A percentile compares a stretch with the other conserved stretches of the same genome.
These are phyloP conservation scores for Zalerion maritima DNA, from an alignment of 495 filamentous ascomycete species.

Conservation along the genomic window DNA sequence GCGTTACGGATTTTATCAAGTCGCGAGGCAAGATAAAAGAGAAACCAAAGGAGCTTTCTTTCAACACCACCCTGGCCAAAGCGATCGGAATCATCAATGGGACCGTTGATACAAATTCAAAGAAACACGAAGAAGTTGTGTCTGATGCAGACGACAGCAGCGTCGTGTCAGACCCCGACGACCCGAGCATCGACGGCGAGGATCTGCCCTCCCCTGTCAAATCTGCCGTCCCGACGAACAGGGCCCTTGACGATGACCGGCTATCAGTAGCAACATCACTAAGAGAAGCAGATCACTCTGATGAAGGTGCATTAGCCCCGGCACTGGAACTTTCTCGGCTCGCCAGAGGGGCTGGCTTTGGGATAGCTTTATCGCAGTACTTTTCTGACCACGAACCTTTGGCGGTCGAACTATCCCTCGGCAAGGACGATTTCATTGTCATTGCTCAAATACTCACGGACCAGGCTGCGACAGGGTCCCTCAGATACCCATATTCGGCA, in stretches of 20 bases:
- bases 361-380: conserved; percentile 31
- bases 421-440: conserved; percentile 38
- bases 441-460: conserved; percentile 48
- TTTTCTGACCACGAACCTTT: conserved; percentile 35
- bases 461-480: conserved; percentile 34
- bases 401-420: conserved; percentile 21
- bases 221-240: conserved; percentile 18
- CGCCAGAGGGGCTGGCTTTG: conserved; percentile 22
- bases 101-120: conserved; percentile 11
- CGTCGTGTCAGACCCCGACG: conserved; percentile 33
- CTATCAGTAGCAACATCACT: conserved; percentile 34
- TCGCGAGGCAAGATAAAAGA: conserved; percentile 20
- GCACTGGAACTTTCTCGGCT: conserved; percentile 24
- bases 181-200: conserved; percentile 28
- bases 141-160: conserved; percentile 33
- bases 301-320: conserved; percentile 19
- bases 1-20: conserved; percentile 25
- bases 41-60: conserved; percentile 22
- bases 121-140: conserved; percentile 17
- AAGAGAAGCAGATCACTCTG: conserved; percentile 27
- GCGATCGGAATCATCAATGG: too few relatives aligned
- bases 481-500: conserved; percentile 10
- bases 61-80: conserved; percentile 19
- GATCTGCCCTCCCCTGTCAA: conserved; percentile 30
- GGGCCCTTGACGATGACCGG: conserved; percentile 28